Evolutionary conservation across 257 asterid species (phyloP), one percentile per base, ranked within the genome.

Genomic region (Gynochthodes officinalis): DNA sequence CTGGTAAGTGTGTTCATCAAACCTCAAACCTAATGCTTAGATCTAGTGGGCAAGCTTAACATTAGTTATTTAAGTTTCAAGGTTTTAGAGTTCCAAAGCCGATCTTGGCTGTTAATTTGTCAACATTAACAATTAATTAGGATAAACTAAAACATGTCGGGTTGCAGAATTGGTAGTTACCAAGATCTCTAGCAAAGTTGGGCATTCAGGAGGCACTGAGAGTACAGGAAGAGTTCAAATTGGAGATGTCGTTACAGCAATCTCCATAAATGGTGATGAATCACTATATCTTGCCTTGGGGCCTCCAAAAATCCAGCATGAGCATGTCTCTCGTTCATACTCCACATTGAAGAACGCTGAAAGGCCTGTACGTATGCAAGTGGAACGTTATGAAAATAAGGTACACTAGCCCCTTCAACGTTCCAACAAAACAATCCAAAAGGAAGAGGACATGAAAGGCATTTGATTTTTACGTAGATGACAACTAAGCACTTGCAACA

Each of bases 241-340:
- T 69, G 73, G 73, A 52, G 73, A 69, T 50, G 64, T 53, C 32
- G 73, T 69, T 37, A 69, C 73, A 13, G 73, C 64, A 52, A 37
- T 50, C 48, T 69, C 73, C 46, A 35, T 69, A 53, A 69, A 69
- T 12, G 50, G 50, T 23, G 73, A 52, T 37, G 73, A 69, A 69
- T 50, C 73, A n/a, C 35, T 37, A 50, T 69, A 52, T 39, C 50
- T 69, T 32, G 73, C 73, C 44, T 53, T 69, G 73, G 64, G 52
- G 39, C 63, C 73, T 2, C 52, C 54, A 23, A 35, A 32, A 37
- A 39, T n/a, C 63, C 62, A 52, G 64, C 73, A 69, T 52, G 73
- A 69, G 64, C 73, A 18, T 52, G 49, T 52, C 35, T 69, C 48
- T 49, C 49, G 25, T 52, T 64, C 64, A 49, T 69, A 52, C 25